phyloP scores from a whole-genome alignment of 225 moss, liverwort and hornwort genomes.

The Bryum argenteum region DNA sequence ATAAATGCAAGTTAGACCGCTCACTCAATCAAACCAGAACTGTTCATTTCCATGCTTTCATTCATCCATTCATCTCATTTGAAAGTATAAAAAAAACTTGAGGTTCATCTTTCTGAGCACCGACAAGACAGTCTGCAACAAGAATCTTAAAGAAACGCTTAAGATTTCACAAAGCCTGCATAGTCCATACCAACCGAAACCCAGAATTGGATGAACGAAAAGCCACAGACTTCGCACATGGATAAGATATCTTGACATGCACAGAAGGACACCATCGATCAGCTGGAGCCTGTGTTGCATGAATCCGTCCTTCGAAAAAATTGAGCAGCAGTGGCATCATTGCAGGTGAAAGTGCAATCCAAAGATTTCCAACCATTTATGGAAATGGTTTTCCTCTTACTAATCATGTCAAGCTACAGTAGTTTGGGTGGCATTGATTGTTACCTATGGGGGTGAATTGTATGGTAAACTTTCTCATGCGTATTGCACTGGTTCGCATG shows the following conservation, averaged over 20 bases:
- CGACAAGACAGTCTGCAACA: too few species aligned
- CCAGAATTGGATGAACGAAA: too few species aligned
- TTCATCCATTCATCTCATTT: too few species aligned
- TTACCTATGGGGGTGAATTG: background rate
- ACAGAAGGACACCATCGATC: constrained; percentile 18
- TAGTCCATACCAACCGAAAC: too few species aligned
- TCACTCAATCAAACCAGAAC: too few species aligned
- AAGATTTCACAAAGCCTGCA: too few species aligned
- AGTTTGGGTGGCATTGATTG: background rate
- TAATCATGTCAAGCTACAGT: background rate
- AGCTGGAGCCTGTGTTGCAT: constrained; percentile 26
- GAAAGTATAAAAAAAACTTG: too few species aligned
- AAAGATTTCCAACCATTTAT: background rate
- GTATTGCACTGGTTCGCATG: background rate
- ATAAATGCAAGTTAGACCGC: too few species aligned
- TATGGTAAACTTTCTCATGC: background rate
- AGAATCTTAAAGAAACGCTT: too few species aligned
- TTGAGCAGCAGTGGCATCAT: constrained; percentile 22
- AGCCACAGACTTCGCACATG: too few species aligned
- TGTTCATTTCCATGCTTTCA: too few species aligned
- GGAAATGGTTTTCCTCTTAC: background rate
- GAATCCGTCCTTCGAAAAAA: constrained; percentile 3
- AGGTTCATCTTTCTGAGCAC: too few species aligned
- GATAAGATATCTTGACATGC: constrained; percentile 13
- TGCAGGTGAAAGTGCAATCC: background rate